Evolutionary conservation across 495 filamentous ascomycete genomes (phyloP).

Genomic region (Hypoxylon fuscum): DNA sequence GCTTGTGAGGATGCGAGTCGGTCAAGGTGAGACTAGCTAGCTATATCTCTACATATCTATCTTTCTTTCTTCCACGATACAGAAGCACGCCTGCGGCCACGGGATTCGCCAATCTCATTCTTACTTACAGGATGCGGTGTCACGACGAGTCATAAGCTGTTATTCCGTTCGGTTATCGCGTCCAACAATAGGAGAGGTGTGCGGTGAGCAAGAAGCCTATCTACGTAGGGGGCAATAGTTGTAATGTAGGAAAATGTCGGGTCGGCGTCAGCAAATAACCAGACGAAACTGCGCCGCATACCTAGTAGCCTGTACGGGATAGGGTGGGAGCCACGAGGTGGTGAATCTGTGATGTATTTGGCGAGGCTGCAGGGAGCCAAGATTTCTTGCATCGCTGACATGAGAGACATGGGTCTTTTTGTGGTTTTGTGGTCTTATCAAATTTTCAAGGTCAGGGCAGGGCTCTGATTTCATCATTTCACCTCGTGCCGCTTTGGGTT

Average conservation of each 20-base stretch:
- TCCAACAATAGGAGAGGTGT: slow-evolving; percentile 30
- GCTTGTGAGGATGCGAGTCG: slow-evolving; percentile 15
- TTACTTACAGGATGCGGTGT: not conserved
- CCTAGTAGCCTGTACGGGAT: slow-evolving; percentile 24
- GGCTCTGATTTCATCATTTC: slow-evolving; percentile 32
- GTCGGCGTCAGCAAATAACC: slow-evolving; percentile 27
- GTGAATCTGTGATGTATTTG: slow-evolving; percentile 37
- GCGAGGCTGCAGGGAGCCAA: slow-evolving; percentile 43
- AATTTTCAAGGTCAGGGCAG: slow-evolving; percentile 25
- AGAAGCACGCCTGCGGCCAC: slow-evolving; percentile 2
- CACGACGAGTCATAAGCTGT: slow-evolving; percentile 1
- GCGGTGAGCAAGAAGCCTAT: slow-evolving; percentile 22
- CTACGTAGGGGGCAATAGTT: slow-evolving; percentile 11
- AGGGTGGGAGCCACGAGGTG: slow-evolving; percentile 28
- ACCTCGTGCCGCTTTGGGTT: slow-evolving; percentile 33
- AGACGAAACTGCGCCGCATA: slow-evolving; percentile 11
- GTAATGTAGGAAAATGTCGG: slow-evolving; percentile 33
- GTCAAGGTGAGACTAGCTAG: slow-evolving; percentile 9
- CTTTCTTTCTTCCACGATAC: slow-evolving; percentile 10
- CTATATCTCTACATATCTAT: not conserved
- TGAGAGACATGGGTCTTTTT: slow-evolving; percentile 25
- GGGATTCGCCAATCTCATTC: slow-evolving; percentile 27
- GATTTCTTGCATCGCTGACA: slow-evolving; percentile 38
- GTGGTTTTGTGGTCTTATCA: slow-evolving; percentile 16
- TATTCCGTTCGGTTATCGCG: slow-evolving; percentile 21